Percentiles rank a stretch among this genome's conserved stretches.
These are phyloP conservation scores for Diaporthe ilicicola DNA, from an alignment of 2,329 filamentous ascomycete genomes.

Conservation along the genomic window DNA sequence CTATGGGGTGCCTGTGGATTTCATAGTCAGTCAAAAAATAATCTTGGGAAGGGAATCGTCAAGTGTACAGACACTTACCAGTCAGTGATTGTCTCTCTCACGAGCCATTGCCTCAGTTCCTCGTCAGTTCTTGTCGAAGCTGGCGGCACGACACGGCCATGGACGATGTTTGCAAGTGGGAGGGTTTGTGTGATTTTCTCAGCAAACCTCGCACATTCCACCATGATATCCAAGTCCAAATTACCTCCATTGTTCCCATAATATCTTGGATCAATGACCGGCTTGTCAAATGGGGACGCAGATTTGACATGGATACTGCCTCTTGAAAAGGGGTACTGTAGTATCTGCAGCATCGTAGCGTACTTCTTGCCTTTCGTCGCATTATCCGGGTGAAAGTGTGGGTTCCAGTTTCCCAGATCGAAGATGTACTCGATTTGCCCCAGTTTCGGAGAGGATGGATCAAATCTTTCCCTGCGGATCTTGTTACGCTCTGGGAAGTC, in stretches of 20 bases:
- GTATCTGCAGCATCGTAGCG: constrained; percentile 56
- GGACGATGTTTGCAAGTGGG: neutral
- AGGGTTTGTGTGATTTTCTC: neutral
- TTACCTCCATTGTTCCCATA: neutral
- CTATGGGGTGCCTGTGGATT: constrained; percentile 41
- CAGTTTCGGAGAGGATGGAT: neutral
- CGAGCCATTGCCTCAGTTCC: neutral
- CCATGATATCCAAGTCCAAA: neutral
- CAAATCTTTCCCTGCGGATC: neutral
- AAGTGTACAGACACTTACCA: neutral
- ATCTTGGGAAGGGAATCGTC: neutral
- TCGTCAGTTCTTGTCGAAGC: neutral
- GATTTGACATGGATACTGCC: constrained; percentile 56
- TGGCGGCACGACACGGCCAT: neutral
- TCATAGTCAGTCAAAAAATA: constrained; percentile 32
- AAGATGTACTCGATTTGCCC: constrained; percentile 14
- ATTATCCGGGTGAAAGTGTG: neutral
- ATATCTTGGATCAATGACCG: neutral
- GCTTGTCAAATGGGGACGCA: neutral
- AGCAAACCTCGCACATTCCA: neutral
- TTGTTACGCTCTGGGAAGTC: neutral
- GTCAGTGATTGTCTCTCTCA: constrained; percentile 12
- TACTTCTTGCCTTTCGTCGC: constrained; percentile 49
- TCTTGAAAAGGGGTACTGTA: constrained; percentile 60
- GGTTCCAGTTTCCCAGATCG: constrained; percentile 9